These are phyloP conservation scores for Pyracantha coccinea DNA, from an alignment of 331 rosid genomes.

Conservation along the genomic window DNA sequence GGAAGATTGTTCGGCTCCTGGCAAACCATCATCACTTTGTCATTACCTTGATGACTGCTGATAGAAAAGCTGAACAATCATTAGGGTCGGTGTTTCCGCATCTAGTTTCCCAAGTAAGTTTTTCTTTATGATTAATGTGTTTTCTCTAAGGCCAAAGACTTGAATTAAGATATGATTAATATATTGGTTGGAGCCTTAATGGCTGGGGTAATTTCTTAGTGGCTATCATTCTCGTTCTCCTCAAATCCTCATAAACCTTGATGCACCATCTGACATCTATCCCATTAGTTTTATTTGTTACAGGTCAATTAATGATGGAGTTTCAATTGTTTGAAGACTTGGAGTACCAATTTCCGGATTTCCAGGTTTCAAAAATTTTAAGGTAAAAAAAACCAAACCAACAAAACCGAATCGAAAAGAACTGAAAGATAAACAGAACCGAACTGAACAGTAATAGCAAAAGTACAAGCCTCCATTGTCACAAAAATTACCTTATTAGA, in stretches of 20 bases:
- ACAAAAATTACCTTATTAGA: neutral
- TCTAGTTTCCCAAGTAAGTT: slow-evolving; percentile 53
- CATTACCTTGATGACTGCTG: slow-evolving; percentile 74
- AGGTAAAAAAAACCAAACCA: no score
- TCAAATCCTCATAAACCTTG: no score
- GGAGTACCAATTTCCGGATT: no score
- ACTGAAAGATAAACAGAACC: no score
- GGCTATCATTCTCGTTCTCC: neutral
- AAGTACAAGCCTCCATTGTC: neutral
- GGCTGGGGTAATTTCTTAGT: neutral
- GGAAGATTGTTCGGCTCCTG: slow-evolving; percentile 74
- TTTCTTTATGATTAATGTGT: neutral
- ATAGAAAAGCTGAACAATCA: slow-evolving; percentile 85
- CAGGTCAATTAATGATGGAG: no score
- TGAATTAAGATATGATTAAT: neutral
- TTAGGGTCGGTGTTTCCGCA: slow-evolving; percentile 82
- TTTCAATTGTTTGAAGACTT: no score
- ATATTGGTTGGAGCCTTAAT: neutral
- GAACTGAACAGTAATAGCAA: neutral
- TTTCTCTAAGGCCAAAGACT: neutral
- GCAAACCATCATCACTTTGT: slow-evolving; percentile 85
- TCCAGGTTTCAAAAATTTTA: no score
- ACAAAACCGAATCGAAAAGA: no score
- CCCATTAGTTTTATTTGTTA: no score
- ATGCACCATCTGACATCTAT: no score